Evolutionary conservation across 2,329 filamentous ascomycete genomes (phyloP), one percentile per base, ranked within the genome.

Genomic region (Westerdykella ornata): DNA sequence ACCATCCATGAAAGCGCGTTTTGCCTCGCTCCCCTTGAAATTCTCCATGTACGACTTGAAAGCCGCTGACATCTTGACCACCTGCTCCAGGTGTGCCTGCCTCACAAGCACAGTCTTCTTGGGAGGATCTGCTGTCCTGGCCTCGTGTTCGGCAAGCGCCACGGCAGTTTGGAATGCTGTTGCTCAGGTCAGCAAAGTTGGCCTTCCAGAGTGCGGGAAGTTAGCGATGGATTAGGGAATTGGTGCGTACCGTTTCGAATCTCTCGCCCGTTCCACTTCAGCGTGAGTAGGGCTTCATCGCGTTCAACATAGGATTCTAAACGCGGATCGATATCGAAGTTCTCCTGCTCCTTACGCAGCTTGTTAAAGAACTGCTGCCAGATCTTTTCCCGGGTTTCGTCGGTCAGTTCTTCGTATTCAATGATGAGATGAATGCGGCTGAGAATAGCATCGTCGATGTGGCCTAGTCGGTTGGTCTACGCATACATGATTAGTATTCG

Each of bases 401-500:
- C 41, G 4, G 35, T 35, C 15, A 63, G 49, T 30, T 30, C 28
- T 30, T n/a, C n/a, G n/a, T n/a, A n/a, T n/a, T n/a, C n/a, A n/a
- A n/a, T n/a, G n/a, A n/a, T n/a, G n/a, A n/a, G n/a, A n/a, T n/a
- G n/a, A n/a, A n/a, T n/a, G n/a, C n/a, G n/a, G n/a, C n/a, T n/a
- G n/a, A n/a, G n/a, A n/a, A n/a, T n/a, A n/a, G n/a, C n/a, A n/a
- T n/a, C n/a, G n/a, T n/a, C n/a, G n/a, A n/a, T n/a, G n/a, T n/a
- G n/a, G n/a, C n/a, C n/a, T n/a, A n/a, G n/a, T n/a, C n/a, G n/a
- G n/a, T 56, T 54, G 1, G 54, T 53, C n/a, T 4, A 52, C 14
- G n/a, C 30, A 30, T 7, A 52, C 38, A 22, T 68, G 61, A 15
- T 67, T 60, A 3, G n/a, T n/a, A n/a, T n/a, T n/a, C n/a, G n/a